Evolutionary conservation across 352 stramenopile genomes (phyloP).

Genomic region (Pythium coloratum): DNA sequence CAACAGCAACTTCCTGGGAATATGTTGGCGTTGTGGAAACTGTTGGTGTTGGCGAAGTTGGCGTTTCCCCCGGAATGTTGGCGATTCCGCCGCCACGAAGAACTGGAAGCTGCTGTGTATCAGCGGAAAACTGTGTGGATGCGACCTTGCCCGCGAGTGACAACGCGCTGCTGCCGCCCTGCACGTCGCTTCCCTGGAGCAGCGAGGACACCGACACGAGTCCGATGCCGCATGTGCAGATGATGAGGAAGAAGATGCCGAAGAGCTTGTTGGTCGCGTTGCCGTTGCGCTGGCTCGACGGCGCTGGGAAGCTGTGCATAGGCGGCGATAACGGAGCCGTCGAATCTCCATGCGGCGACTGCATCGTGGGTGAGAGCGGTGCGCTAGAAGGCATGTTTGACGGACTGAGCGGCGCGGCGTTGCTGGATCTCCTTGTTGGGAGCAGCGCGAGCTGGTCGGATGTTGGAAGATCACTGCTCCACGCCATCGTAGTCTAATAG

Average conservation of each 20-base stretch:
- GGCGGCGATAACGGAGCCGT: neutral
- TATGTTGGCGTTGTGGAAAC: conserved; percentile 4
- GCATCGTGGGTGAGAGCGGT: conserved; percentile 6
- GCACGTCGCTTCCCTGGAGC: conserved; percentile 38
- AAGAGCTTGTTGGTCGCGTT: conserved; percentile 23
- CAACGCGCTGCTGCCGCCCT: neutral
- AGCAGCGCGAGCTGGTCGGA: neutral
- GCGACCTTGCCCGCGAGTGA: neutral
- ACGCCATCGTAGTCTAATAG: neutral
- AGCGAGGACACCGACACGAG: conserved; percentile 56
- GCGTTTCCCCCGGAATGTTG: neutral
- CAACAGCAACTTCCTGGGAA: neutral
- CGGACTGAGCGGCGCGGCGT: conserved; percentile 4
- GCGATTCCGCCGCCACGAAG: conserved; percentile 7
- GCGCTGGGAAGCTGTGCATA: neutral
- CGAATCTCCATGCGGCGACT: neutral
- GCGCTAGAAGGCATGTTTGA: neutral
- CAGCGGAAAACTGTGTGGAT: conserved; percentile 18
- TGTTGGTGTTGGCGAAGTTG: conserved; percentile 10
- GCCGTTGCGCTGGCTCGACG: conserved; percentile 9
- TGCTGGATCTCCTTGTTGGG: conserved; percentile 13
- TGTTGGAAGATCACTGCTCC: conserved; percentile 3
- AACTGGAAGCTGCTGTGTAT: neutral
- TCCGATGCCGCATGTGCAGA: conserved; percentile 51
- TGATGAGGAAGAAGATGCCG: conserved; percentile 41